Percentiles rank a stretch among this genome's conserved stretches.
Conservation (phyloP, 116 monocot genomes). For the Zostera marina region DNA sequence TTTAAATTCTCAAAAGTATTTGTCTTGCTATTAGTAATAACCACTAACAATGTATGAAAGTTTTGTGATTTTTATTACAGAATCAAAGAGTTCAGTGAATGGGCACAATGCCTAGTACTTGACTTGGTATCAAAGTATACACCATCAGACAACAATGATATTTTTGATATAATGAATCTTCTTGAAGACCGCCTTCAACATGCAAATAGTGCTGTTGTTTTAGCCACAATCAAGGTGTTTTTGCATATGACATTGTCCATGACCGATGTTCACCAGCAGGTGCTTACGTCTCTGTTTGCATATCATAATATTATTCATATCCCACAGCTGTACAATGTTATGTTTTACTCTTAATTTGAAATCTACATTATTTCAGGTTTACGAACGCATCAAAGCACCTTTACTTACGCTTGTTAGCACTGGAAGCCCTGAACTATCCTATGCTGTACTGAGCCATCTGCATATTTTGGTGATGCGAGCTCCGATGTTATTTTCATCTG, state of each 20-base stretch:
- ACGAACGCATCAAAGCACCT: conserved; percentile 97
- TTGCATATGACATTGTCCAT: conserved; percentile 95
- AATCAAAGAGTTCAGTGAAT: conserved; percentile 94
- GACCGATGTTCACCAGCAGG: conserved; percentile 99
- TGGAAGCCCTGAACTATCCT: conserved; percentile 89
- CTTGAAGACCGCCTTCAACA: conserved; percentile 98
- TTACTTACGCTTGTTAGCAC: conserved; percentile 86
- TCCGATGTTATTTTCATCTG: conserved; percentile 88
- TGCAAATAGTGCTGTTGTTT: conserved; percentile 95
- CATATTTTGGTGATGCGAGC: conserved; percentile 96
- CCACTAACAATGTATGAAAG: too few species aligned
- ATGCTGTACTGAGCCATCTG: conserved; percentile 87
- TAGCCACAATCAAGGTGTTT: conserved; percentile 90
- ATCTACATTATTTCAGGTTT: conserved; percentile 44
- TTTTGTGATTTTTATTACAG: conserved; percentile 18
- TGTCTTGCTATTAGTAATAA: too few species aligned
- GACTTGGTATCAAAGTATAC: conserved; percentile 85
- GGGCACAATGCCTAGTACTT: conserved; percentile 93
- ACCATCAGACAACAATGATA: conserved; percentile 73
- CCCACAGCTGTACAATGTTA: neutral
- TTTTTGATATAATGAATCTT: conserved; percentile 98
- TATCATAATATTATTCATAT: neutral
- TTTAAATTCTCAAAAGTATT: neutral
- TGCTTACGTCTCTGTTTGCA: conserved; percentile 1
- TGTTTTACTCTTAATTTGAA: conserved; percentile 2